Percentiles rank a stretch among this genome's conserved stretches.
phyloP scores from a whole-genome alignment of 805 yeast genomes.

The Candida tammaniensis region DNA sequence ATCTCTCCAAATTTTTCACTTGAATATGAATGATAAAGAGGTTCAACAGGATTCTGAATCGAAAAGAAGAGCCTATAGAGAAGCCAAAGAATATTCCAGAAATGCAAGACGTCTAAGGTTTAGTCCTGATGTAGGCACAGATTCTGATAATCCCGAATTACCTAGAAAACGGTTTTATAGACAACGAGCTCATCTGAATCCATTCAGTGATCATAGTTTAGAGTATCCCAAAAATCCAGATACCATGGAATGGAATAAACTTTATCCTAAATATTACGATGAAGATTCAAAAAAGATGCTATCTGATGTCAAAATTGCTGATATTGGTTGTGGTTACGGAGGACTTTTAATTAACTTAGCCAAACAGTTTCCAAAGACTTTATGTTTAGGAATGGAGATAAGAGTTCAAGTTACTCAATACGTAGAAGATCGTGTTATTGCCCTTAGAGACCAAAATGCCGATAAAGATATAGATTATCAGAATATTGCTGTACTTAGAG shows the following conservation, averaged over 20 bases:
- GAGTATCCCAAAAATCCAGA: slow-evolving; percentile 84
- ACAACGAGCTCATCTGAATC: slow-evolving; percentile 97
- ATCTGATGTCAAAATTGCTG: slow-evolving; percentile 79
- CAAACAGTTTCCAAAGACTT: slow-evolving; percentile 66
- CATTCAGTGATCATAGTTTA: slow-evolving; percentile 90
- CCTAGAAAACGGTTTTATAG: slow-evolving; percentile 88
- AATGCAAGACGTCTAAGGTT: slow-evolving; percentile 44
- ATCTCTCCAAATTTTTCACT: too few species aligned
- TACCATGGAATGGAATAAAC: slow-evolving; percentile 80
- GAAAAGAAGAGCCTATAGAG: slow-evolving; percentile 50
- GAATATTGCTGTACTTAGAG: slow-evolving; percentile 87
- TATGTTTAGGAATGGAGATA: slow-evolving; percentile 94
- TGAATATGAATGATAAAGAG: slow-evolving; percentile 12
- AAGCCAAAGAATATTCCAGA: slow-evolving; percentile 29
- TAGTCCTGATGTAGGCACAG: slow-evolving; percentile 19
- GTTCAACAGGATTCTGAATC: slow-evolving; percentile 27
- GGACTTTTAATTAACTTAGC: slow-evolving; percentile 82
- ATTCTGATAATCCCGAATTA: slow-evolving; percentile 41
- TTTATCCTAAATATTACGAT: slow-evolving; percentile 63
- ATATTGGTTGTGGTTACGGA: slow-evolving; percentile 97
- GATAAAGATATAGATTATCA: slow-evolving; percentile 51
- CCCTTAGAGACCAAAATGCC: slow-evolving; percentile 62
- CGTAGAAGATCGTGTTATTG: slow-evolving; percentile 92
- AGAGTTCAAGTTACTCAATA: slow-evolving; percentile 96
- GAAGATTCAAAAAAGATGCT: slow-evolving; percentile 40